Evolutionary conservation across 2,329 filamentous ascomycete species (phyloP).

Genomic region (Alternaria brassicae): DNA sequence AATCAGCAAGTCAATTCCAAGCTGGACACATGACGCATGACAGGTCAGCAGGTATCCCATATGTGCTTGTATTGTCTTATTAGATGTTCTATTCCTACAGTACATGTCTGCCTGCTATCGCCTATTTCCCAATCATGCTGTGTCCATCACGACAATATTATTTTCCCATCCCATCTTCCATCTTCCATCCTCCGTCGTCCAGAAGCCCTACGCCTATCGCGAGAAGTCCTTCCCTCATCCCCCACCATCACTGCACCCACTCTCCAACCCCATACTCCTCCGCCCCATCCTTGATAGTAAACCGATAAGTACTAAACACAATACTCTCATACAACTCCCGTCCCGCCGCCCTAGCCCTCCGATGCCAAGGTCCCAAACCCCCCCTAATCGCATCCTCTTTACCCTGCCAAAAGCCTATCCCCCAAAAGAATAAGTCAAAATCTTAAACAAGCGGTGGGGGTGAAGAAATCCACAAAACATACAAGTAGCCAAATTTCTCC

Average conservation of each 20-base stretch:
- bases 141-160: no score
- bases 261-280: constrained; percentile 62
- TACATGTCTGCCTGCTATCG: no score
- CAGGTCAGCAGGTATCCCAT: no score
- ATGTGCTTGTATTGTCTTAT: no score
- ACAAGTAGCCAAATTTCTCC: constrained; percentile 80
- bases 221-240: background rate
- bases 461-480: constrained; percentile 33
- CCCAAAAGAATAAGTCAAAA: constrained; percentile 6
- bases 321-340: constrained; percentile 55
- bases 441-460: background rate
- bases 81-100: no score
- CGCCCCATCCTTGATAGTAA: constrained; percentile 72
- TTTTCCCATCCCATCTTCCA: no score
- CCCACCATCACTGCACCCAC: constrained; percentile 21
- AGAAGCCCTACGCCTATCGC: no score
- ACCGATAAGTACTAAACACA: constrained; percentile 48
- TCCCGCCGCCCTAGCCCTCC: constrained; percentile 59
- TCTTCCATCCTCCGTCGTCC: no score
- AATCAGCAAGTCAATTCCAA: no score
- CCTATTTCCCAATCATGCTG: no score
- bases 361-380: constrained; percentile 64
- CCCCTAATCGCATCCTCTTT: constrained; percentile 67
- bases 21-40: no score
- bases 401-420: constrained; percentile 70